A percentile compares a stretch with the other conserved stretches of the same genome.
Conservation (phyloP, 768 basidiomycete genomes). For the Phanerodontia chrysosporium region DNA sequence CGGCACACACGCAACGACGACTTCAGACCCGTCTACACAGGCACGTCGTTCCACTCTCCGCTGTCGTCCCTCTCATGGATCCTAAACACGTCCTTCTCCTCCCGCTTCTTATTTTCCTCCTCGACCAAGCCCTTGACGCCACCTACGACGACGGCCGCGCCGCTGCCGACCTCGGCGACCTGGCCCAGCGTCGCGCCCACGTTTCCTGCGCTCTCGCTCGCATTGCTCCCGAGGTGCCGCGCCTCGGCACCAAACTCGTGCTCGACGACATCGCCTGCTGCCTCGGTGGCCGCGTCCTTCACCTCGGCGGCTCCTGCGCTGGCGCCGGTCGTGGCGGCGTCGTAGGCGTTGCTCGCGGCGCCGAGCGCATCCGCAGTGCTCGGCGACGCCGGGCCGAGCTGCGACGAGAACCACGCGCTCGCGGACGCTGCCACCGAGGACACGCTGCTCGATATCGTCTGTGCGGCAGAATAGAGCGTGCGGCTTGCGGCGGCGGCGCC, state of each 20-base stretch:
- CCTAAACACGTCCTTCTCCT: conserved; percentile 4
- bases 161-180: conserved; percentile 15
- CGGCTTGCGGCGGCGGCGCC: conserved; percentile 12
- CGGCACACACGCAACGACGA: no score
- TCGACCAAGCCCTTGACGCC: conserved; percentile 19
- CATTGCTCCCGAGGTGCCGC: conserved; percentile 14
- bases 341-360: conserved; percentile 9
- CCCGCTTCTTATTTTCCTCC: conserved; percentile 13
- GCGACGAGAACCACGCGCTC: conserved; percentile 20
- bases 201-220: conserved; percentile 16
- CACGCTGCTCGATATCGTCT: conserved; percentile 12
- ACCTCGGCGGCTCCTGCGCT: conserved; percentile 13
- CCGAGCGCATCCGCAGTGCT: conserved; percentile 12
- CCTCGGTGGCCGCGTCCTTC: conserved; percentile 12
- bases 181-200: conserved; percentile 15
- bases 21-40: neutral
- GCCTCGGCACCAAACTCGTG: conserved; percentile 20
- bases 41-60: conserved; percentile 8
- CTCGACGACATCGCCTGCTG: conserved; percentile 18
- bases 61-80: neutral
- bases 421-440: conserved; percentile 19
- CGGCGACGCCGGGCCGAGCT: conserved; percentile 13
- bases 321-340: conserved; percentile 7
- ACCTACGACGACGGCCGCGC: conserved; percentile 11
- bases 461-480: conserved; percentile 15